These are phyloP conservation scores for Alternaria consortialis DNA, from an alignment of 2,329 filamentous ascomycete genomes.

Conservation along the genomic window DNA sequence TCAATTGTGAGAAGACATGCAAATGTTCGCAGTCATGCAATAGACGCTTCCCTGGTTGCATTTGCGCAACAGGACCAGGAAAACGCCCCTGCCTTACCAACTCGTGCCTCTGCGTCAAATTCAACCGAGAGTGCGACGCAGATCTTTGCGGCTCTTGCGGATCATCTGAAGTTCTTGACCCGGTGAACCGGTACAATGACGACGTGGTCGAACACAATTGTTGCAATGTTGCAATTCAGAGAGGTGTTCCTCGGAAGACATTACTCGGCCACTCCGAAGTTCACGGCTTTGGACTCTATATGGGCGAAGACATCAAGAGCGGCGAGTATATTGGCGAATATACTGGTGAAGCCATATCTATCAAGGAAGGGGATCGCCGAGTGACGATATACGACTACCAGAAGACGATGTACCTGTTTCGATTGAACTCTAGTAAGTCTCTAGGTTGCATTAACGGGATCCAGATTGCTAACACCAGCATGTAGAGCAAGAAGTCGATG, in stretches of 20 bases:
- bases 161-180: constrained; percentile 73
- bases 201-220: constrained; percentile 68
- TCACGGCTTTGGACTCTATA: constrained; percentile 79
- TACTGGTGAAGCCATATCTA: constrained; percentile 77
- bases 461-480: constrained; percentile 11
- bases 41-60: constrained; percentile 56
- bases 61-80: constrained; percentile 37
- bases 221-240: constrained; percentile 76
- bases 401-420: constrained; percentile 70
- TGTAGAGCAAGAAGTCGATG: constrained; percentile 68
- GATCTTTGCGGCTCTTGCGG: constrained; percentile 77
- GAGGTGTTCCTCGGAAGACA: constrained; percentile 70
- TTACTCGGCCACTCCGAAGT: constrained; percentile 76
- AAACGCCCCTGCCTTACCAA: constrained; percentile 54
- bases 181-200: constrained; percentile 69
- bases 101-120: constrained; percentile 72
- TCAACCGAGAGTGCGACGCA: constrained; percentile 83
- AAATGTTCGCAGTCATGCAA: constrained; percentile 69
- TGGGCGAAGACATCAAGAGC: constrained; percentile 70
- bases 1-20: constrained; percentile 79
- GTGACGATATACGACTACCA: constrained; percentile 70
- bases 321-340: constrained; percentile 85
- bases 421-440: constrained; percentile 57
- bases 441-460: not conserved
- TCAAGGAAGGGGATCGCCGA: constrained; percentile 73